Evolutionary conservation across 768 basidiomycete genomes (phyloP), one percentile per base, ranked within the genome.

Genomic region (Xerocomellus chrysenteron): DNA sequence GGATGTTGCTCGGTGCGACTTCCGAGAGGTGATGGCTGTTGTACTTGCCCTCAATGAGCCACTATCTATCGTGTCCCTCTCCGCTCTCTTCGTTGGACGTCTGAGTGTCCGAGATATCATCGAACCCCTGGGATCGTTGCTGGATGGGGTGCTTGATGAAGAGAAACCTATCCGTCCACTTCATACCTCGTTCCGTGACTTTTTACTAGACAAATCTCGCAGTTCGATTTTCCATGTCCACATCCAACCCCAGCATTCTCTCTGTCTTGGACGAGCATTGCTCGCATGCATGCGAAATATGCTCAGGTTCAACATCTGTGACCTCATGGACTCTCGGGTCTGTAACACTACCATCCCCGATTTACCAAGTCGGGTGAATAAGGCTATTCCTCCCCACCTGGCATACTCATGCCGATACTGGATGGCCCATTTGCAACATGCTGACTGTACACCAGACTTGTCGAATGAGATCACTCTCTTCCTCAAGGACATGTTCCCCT

Each of bases 111-210:
- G 33, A 13, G 33, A 33, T 11, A 33, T 33, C 3, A 12, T 33
- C 7, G 17, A 37, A 7, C 37, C 37, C 4, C 7, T 54, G 32
- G 57, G 35, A 4, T 54, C 57, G 5, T 35, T 58, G 40, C 24
- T 58, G 2, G 37, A 45, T 13, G 57, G 57, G 1, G 48, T 12
- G 1, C 28, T 32, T 12, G 39, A 53, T 19, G 48, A 50, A 12
- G 42, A 50, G 3, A 53, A 21, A 4, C 51, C 41, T 3, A 57
- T 57, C 10, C 41, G 21, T 5, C 50, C 50, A 7, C 39, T 53
- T 28, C 56, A 57, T 26, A 37, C 52, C 1, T 57, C 51, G 1
- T 54, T 57, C 26, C 5, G 21, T 16, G 51, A 54, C 28, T 54
- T 54, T 17, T 36, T 54, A 11, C 47, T 58, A 0, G 48, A 58